Evolutionary conservation across 257 asterid genomes (phyloP).

Genomic region (Solanum dulcamara): DNA sequence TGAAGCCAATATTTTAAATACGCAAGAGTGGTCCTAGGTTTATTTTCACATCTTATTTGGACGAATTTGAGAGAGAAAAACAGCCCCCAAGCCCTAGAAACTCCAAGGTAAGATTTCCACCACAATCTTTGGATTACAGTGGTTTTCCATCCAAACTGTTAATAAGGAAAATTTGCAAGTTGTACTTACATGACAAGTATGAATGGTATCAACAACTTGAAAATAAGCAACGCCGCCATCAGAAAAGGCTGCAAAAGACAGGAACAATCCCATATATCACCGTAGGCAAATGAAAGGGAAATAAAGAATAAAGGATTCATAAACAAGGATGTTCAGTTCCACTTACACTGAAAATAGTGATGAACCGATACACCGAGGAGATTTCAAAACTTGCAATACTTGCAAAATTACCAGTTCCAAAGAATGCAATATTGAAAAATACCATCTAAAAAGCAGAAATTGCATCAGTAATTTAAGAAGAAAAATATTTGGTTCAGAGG

Average conservation of each 20-base stretch:
- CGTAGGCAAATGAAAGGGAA: not conserved
- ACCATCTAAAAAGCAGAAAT: conserved; percentile 50
- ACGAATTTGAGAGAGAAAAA: not conserved
- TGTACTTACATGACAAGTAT: conserved; percentile 79
- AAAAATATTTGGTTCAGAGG: not conserved
- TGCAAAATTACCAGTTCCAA: conserved; percentile 97
- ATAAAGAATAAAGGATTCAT: not conserved
- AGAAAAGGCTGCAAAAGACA: conserved; percentile 76
- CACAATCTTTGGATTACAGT: not conserved
- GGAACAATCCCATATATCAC: conserved; percentile 2
- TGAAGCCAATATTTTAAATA: not conserved
- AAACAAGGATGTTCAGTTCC: not conserved
- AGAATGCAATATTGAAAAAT: conserved; percentile 91
- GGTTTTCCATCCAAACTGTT: not conserved
- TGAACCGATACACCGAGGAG: conserved; percentile 91
- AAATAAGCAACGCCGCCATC: conserved; percentile 92
- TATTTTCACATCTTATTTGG: not conserved
- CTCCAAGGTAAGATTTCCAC: not conserved
- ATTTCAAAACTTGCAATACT: conserved; percentile 97
- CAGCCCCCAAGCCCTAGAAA: not conserved
- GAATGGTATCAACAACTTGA: conserved; percentile 74
- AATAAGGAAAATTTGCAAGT: not conserved
- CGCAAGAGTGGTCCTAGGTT: not conserved
- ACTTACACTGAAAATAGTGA: conserved; percentile 94
- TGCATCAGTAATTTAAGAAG: not conserved